These are phyloP conservation scores for Zasmidium cellare DNA, from an alignment of 2,329 filamentous ascomycete species.

Conservation along the genomic window DNA sequence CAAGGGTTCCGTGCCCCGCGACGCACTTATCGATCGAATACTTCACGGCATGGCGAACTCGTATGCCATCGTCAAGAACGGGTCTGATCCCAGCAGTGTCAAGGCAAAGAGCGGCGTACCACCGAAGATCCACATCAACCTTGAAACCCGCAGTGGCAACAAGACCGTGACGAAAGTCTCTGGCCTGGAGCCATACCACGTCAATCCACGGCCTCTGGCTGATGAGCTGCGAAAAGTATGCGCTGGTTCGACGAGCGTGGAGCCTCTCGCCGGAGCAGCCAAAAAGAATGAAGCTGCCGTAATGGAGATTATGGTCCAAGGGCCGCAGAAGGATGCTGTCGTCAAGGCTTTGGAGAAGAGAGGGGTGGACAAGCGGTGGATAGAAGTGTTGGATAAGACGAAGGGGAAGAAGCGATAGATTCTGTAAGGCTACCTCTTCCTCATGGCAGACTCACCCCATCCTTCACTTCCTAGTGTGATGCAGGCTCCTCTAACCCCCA, in stretches of 20 bases:
- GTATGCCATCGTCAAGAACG: conserved; percentile 57
- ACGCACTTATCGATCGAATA: conserved; percentile 61
- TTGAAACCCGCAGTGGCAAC: conserved; percentile 66
- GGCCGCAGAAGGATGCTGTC: conserved; percentile 63
- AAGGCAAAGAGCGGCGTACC: conserved; percentile 63
- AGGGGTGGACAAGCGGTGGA: conserved; percentile 60
- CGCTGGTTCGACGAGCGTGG: conserved; percentile 66
- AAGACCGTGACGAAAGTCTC: conserved; percentile 66
- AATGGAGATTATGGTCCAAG: conserved; percentile 68
- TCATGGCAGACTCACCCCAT: too few relatives aligned
- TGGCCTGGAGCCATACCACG: conserved; percentile 62
- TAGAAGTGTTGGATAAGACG: conserved; percentile 67
- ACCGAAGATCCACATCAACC: conserved; percentile 59
- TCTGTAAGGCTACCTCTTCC: too few relatives aligned
- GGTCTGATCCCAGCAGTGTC: conserved; percentile 41
- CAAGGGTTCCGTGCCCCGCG: conserved; percentile 59
- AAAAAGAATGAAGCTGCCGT: conserved; percentile 63
- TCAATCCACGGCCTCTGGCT: conserved; percentile 60
- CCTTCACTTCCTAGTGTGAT: too few relatives aligned
- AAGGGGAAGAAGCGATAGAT: conserved; percentile 58
- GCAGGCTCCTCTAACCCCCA: too few relatives aligned
- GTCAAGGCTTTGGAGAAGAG: conserved; percentile 60
- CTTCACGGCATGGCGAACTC: conserved; percentile 57
- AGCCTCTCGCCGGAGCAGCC: conserved; percentile 58
- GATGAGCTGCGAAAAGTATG: conserved; percentile 68